Evolutionary conservation across 2,329 filamentous ascomycete genomes (phyloP).

Genomic region (Xylariaceae sp.): DNA sequence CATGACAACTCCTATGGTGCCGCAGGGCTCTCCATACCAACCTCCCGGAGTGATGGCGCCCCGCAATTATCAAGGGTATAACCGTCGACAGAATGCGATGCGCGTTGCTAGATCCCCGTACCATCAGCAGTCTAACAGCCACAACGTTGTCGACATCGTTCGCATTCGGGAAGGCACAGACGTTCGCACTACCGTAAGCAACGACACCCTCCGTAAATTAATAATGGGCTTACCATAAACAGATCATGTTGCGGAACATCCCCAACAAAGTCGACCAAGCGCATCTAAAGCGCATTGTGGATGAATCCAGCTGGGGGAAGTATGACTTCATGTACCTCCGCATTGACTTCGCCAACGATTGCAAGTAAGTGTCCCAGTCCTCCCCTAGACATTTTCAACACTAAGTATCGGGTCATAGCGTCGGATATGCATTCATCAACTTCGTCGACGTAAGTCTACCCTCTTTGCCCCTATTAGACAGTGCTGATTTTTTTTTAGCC

Average conservation of each 20-base stretch:
- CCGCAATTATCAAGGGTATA: slow-evolving; percentile 27
- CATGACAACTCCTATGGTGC: slow-evolving; percentile 17
- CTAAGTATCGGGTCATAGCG: slow-evolving; percentile 44
- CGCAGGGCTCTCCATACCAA: slow-evolving; percentile 15
- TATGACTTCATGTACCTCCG: slow-evolving; percentile 95
- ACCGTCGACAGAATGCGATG: slow-evolving; percentile 42
- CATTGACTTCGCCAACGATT: slow-evolving; percentile 78
- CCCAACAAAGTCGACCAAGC: slow-evolving; percentile 79
- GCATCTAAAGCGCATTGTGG: slow-evolving; percentile 71
- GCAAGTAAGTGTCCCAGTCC: slow-evolving; percentile 57
- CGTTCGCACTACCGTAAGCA: slow-evolving; percentile 64
- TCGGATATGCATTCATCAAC: slow-evolving; percentile 97
- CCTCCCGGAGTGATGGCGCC: slow-evolving; percentile 32
- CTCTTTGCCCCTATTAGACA: background rate
- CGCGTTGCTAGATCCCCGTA: slow-evolving; percentile 38
- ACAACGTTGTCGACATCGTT: slow-evolving; percentile 55
- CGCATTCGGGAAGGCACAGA: slow-evolving; percentile 60
- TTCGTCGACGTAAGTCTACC: slow-evolving; percentile 64
- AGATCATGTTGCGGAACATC: slow-evolving; percentile 94
- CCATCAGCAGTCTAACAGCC: slow-evolving; percentile 41
- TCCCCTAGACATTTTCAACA: no score
- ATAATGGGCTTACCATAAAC: slow-evolving; percentile 3
- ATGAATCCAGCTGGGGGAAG: slow-evolving; percentile 68
- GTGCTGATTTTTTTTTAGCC: slow-evolving; percentile 45
- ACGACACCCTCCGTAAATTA: slow-evolving; percentile 7